Base-by-base conservation (phyloP, 805 yeast species). In the Wickerhamiella alocasiicola region DNA sequence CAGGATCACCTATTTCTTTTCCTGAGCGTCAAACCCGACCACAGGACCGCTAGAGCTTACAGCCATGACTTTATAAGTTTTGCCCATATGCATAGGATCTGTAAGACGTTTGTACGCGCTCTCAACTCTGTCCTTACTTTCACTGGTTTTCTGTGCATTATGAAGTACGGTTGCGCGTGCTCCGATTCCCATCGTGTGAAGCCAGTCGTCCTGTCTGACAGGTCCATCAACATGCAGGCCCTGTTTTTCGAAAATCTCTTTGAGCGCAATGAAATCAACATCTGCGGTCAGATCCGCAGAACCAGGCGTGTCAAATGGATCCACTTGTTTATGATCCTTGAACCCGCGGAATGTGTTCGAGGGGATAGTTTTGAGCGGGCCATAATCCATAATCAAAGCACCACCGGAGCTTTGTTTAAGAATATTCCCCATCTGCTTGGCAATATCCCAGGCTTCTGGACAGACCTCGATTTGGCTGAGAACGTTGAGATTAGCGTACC, bases 201-300 rank as follows among this genome's bases (percentile, higher is more conserved):
- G 64, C 76, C 84, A 83, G 53, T 78, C 82, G 5, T 84, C 88
- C 54, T 83, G 94, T 31, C 75, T 76, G 1, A 67, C 69, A 1
- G 84, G 81, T 0, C 83, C 87, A 44, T 63, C 64, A 4, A 56
- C 60, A 11, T 54, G 45, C 39, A 64, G 53, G 1, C 43, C 37
- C 18, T 49, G 37, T 15, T 57, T 48, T 24, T 48, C 33, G 30
- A 70, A 61, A 3, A 55, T 47, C 21, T 48, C 48, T 11, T 59
- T 60, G 39, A 83, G 57, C 18, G 78, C 78, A 21, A 65, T 68
- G 55, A 83, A 83, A 56, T 83, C 94, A 9, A 83, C 94, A 54
- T 83, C 93, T 0, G 79, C 77, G 0, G 93, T 80, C 23, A 83
- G 63, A 60, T 83, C 94, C 3, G 81, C 87, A 26, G 73, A 70